Evolutionary conservation across 2,329 filamentous ascomycete genomes (phyloP).

Genomic region (Ascochyta pisi): DNA sequence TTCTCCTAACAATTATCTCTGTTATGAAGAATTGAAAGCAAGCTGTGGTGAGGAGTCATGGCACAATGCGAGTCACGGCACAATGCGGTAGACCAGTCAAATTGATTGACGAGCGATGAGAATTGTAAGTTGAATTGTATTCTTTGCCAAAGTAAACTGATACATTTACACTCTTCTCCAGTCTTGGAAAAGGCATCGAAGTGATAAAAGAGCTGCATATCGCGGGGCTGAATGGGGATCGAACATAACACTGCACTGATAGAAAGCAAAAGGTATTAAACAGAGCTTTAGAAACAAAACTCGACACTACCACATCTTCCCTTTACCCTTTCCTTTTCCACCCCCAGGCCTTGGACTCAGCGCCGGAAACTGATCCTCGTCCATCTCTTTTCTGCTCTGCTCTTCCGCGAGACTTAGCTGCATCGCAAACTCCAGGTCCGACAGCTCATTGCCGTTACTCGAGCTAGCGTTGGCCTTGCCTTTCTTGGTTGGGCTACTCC

Average conservation of each 20-base stretch:
- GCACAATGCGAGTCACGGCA: no score
- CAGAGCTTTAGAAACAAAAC: not conserved
- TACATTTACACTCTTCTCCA: not conserved
- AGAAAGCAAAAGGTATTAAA: not conserved
- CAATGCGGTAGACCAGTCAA: no score
- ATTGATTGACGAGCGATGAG: no score
- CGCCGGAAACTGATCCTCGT: constrained; percentile 39
- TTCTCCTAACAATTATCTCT: no score
- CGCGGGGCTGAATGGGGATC: no score
- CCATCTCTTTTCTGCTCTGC: constrained; percentile 53
- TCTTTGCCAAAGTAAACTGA: not conserved
- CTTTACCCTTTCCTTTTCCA: constrained; percentile 43
- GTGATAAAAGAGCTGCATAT: not conserved
- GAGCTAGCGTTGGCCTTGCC: constrained; percentile 41
- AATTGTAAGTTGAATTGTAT: not conserved
- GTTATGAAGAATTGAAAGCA: no score
- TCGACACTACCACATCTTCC: constrained; percentile 25
- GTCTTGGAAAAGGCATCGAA: not conserved
- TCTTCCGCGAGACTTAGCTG: constrained; percentile 68
- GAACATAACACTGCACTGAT: not conserved
- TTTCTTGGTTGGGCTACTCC: constrained; percentile 36
- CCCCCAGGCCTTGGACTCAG: constrained; percentile 27
- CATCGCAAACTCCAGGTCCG: constrained; percentile 67
- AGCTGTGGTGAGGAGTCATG: no score
- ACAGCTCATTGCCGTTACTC: constrained; percentile 54